Evolutionary conservation across 2,329 filamentous ascomycete species (phyloP), one percentile per base, ranked within the genome.

Genomic region (Diplodia intermedia): DNA sequence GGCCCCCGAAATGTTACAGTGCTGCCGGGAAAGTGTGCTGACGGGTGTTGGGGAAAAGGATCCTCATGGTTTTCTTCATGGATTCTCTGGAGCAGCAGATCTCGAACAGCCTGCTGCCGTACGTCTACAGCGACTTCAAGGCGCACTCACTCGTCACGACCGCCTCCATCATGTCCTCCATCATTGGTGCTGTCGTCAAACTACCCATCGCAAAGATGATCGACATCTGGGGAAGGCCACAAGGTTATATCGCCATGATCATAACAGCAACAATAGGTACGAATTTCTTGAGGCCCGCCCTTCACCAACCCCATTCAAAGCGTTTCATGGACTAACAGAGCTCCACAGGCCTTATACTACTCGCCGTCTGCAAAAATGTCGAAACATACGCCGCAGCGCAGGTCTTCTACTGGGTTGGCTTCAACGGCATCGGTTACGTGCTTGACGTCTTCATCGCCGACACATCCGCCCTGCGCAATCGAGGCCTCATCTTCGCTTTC

Each of bases 391-490:
- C 86, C 52, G 89, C 88, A 1, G 88, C 86, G 1, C 57, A 62
- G 40, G 88, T 91, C 1, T 88, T 92, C 70, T 91, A 90, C 74
- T 85, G 84, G 67, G 85, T 90, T 55, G 90, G 90, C 11, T 75
- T 74, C 53, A 84, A 86, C 14, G 88, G 88, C 15, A 78, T 91
- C 29, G 82, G 83, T 56, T 91, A 89, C 72, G 84, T 85, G 38
- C 79, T 90, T n/a, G 84, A 85, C 69, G 85, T 92, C 33, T 88
- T 91, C 73, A 86, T 90, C 69, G 88, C 89, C 31, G 90, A 92
- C 72, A 90, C 88, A 1, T 89, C 89, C 0, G 83, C 84, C n/a
- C 80, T 92, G 50, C 83, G 86, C 69, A 90, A 91, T 73, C 83
- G 90, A 74, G 87, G 86, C 14, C 82, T 92, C 65, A 85, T 89